phyloP scores from a whole-genome alignment of 768 basidiomycete species.

The Psilocybe sp. region DNA sequence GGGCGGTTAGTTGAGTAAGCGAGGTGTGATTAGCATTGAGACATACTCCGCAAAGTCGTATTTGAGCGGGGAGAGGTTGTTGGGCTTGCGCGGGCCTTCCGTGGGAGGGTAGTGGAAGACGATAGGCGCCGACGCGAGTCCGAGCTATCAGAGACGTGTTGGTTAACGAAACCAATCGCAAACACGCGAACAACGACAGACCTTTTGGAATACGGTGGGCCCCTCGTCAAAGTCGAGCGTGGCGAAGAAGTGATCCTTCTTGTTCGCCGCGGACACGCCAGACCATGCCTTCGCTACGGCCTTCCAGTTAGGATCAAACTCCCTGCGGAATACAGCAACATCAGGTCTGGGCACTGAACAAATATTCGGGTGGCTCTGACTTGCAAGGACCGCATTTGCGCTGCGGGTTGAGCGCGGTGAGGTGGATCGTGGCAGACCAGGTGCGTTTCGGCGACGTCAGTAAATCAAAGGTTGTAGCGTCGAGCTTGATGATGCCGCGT shows the following conservation, averaged over 20 bases:
- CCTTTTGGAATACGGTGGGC: constrained; percentile 76
- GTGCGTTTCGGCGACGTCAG: constrained; percentile 72
- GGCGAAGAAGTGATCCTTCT: constrained; percentile 89
- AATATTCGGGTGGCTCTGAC: constrained; percentile 42
- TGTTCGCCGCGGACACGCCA: constrained; percentile 51
- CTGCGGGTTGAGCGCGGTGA: constrained; percentile 82
- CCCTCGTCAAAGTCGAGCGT: constrained; percentile 85
- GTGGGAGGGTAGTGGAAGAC: constrained; percentile 74
- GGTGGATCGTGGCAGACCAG: constrained; percentile 84
- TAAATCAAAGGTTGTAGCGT: constrained; percentile 73
- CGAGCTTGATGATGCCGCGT: constrained; percentile 80
- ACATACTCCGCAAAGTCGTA: constrained; percentile 79
- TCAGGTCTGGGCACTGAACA: background rate
- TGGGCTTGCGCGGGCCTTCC: constrained; percentile 64
- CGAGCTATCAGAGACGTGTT: constrained; percentile 49
- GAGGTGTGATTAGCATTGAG: background rate
- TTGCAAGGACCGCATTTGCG: constrained; percentile 91
- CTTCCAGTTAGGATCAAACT: constrained; percentile 84
- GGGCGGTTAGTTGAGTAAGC: background rate
- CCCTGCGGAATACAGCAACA: constrained; percentile 40
- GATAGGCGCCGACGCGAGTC: constrained; percentile 80
- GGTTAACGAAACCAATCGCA: background rate
- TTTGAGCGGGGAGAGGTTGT: constrained; percentile 53
- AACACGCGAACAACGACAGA: constrained; percentile 22
- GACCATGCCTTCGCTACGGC: constrained; percentile 84